These are phyloP conservation scores for Cornus suecica DNA, from an alignment of 148 eudicot species.

Conservation along the genomic window DNA sequence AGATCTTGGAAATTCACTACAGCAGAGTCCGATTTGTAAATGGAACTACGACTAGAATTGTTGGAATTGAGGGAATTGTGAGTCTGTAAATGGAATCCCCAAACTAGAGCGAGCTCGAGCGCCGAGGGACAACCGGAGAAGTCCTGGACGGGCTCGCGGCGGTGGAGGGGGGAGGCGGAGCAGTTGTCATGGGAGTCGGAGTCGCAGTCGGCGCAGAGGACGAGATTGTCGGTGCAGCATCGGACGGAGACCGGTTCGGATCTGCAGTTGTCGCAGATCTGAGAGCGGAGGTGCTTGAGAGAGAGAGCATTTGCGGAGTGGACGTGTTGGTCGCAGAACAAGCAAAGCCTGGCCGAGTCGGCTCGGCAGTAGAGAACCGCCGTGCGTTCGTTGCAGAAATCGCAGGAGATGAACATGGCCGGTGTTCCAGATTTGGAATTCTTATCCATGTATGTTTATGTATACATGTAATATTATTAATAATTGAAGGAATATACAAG, in stretches of 20 bases:
- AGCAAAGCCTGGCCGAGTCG: constrained; percentile 72
- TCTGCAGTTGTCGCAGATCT: constrained; percentile 65
- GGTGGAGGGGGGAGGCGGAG: constrained; percentile 25
- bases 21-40: background rate
- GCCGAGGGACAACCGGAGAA: constrained; percentile 65
- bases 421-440: background rate
- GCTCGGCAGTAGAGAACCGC: constrained; percentile 72
- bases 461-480: too few species aligned
- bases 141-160: constrained; percentile 37
- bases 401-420: constrained; percentile 32
- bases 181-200: constrained; percentile 37
- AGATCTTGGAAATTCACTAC: constrained; percentile 10
- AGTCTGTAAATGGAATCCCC: constrained; percentile 43
- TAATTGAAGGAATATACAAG: too few species aligned
- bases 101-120: constrained; percentile 38
- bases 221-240: constrained; percentile 44
- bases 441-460: too few species aligned
- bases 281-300: constrained; percentile 64
- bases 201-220: constrained; percentile 63
- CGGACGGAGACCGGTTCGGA: constrained; percentile 42
- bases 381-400: constrained; percentile 47
- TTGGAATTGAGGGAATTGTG: constrained; percentile 9
- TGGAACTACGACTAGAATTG: background rate
- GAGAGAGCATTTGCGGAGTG: constrained; percentile 87
- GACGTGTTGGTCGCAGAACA: constrained; percentile 68